Percentiles rank a stretch among this genome's conserved stretches.
These are phyloP conservation scores for Sarcocystis neurona DNA, from an alignment of 169 alveolate genomes.

Conservation along the genomic window DNA sequence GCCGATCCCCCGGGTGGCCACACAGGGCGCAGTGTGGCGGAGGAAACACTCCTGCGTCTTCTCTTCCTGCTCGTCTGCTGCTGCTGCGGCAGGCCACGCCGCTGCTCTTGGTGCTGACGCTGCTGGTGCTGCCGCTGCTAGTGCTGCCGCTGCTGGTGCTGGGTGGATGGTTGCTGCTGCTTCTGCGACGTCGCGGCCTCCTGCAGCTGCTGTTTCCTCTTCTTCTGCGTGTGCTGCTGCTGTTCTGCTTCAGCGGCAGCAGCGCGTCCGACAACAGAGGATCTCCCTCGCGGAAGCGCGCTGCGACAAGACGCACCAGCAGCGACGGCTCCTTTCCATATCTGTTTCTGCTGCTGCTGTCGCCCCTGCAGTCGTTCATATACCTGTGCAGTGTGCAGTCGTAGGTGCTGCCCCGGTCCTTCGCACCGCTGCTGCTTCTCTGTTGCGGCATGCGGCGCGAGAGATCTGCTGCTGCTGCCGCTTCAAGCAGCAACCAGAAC, in stretches of 20 bases:
- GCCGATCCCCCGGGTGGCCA: slow-evolving; percentile 23
- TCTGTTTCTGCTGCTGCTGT: not conserved
- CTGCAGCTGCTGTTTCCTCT: slow-evolving; percentile 28
- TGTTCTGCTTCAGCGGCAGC: slow-evolving; percentile 36
- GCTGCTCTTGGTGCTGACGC: not conserved
- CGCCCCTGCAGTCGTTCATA: slow-evolving; percentile 4
- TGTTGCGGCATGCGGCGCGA: no score
- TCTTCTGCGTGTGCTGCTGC: not conserved
- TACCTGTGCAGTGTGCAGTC: no score
- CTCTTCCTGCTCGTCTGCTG: no score
- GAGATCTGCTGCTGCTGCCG: no score
- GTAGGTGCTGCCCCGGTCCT: not conserved
- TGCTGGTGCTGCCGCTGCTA: not conserved
- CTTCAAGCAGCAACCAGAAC: no score
- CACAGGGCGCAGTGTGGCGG: not conserved
- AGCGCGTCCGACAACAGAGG: slow-evolving; percentile 36
- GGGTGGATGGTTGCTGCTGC: no score
- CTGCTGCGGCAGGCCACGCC: not conserved
- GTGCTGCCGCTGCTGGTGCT: no score
- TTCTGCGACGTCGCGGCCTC: no score
- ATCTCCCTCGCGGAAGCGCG: slow-evolving; percentile 44
- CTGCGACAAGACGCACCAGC: slow-evolving; percentile 54
- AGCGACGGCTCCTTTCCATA: slow-evolving; percentile 18
- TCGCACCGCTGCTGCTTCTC: slow-evolving; percentile 11
- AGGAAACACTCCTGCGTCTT: not conserved